Base-by-base conservation (phyloP, 2,329 filamentous ascomycete species). In the Fusarium sp. region DNA sequence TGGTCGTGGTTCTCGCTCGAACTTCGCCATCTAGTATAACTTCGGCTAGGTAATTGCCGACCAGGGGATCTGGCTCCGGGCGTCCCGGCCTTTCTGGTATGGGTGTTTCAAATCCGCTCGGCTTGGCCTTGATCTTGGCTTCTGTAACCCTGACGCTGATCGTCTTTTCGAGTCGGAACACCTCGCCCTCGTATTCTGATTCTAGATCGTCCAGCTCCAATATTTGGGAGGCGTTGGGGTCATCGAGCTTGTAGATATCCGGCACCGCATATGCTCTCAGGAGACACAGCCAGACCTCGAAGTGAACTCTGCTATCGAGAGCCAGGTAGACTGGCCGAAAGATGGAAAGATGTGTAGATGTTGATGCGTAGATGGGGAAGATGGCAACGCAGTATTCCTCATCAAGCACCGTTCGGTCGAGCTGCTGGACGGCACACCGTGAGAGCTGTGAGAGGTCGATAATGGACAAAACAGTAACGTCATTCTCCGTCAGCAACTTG, bases 201-300 rank as follows among this genome's bases (percentile, higher is more conserved):
- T 85, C 82, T 14, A 82, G 68, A 6, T 84, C 77, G 3, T 79
- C 74, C 18, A 84, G 77, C 68, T 88, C 87, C 18, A 82, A 81
- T 4, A 88, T 80, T 20, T 85, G 83, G 5, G 84, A 83, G 31
- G 81, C 81, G 18, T 84, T 83, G 14, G 85, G 79, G 11, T 85
- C 77, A 45, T 90, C 86, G 18, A 91, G 80, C 2, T 92, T 94
- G 80, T 98, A 98, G 14, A 98, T 88, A 77, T 98, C 95, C 0
- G 97, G 96, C 54, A 97, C 92, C 0, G 96, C 95, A 81, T 98
- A 98, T 0, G 96, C 95, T 71, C 96, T 91, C 33, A 99, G 83
- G 11, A 99, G 86, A 8, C 98, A 95, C 78, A 97, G 96, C 97
- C 97, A 99, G 14, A 98, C 97, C 81, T 99, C 97, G 78, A 97